These are phyloP conservation scores for Potentilla sterilis DNA, from an alignment of 306 rosid genomes.

Conservation along the genomic window DNA sequence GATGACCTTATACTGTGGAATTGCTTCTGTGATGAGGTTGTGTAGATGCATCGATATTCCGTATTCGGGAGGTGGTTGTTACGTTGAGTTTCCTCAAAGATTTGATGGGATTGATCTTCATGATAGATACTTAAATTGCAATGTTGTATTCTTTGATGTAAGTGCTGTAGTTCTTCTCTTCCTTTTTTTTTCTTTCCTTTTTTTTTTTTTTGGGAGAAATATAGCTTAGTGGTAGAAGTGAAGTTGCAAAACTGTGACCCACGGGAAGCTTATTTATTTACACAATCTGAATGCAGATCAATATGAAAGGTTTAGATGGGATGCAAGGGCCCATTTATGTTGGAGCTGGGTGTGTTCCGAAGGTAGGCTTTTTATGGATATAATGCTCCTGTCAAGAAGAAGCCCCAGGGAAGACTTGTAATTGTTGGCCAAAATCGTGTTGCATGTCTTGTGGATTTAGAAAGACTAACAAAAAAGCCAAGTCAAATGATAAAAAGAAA, in stretches of 20 bases:
- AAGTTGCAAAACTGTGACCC: background rate
- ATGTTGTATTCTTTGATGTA: constrained; percentile 92
- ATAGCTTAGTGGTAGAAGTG: background rate
- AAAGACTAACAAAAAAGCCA: constrained; percentile 64
- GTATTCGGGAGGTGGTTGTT: too few relatives aligned
- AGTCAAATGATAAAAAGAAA: constrained; percentile 50
- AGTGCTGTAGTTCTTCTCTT: constrained; percentile 12
- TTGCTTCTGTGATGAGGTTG: too few relatives aligned
- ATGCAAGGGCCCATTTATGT: constrained; percentile 96
- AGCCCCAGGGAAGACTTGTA: constrained; percentile 68
- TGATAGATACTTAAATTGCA: constrained; percentile 90
- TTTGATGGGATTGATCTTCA: constrained; percentile 92
- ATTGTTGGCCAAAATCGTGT: constrained; percentile 92
- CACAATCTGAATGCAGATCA: constrained; percentile 45
- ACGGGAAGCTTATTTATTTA: constrained; percentile 25
- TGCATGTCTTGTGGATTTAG: constrained; percentile 61
- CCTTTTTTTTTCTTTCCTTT: background rate
- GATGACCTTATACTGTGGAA: too few relatives aligned
- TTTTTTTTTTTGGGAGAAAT: background rate
- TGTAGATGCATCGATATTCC: too few relatives aligned
- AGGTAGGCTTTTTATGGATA: constrained; percentile 92
- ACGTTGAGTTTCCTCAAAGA: constrained; percentile 91
- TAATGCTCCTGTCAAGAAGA: constrained; percentile 83
- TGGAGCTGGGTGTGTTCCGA: constrained; percentile 93
- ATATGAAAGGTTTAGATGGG: constrained; percentile 95